These are phyloP conservation scores for Rhodotorula taiwanensis DNA, from an alignment of 768 basidiomycete genomes.

Conservation along the genomic window DNA sequence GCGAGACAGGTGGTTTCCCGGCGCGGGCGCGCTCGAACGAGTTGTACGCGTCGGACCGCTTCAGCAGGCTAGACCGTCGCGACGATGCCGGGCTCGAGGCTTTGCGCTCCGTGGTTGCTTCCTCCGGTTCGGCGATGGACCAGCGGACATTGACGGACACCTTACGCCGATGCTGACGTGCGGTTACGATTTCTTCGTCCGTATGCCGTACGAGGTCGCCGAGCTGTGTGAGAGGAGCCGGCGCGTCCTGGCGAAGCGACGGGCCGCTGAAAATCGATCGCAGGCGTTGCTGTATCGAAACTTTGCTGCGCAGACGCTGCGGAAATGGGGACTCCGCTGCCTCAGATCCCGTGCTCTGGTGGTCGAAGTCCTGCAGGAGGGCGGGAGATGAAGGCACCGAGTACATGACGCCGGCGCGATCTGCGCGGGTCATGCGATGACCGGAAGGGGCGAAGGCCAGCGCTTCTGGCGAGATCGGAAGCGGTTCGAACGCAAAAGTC, in stretches of 20 bases:
- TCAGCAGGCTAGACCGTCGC: slow-evolving; percentile 1
- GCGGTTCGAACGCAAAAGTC: slow-evolving; percentile 1
- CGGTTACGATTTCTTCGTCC: neutral
- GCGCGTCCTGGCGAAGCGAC: no score
- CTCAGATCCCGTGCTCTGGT: no score
- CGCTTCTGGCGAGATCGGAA: slow-evolving; percentile 1
- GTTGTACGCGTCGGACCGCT: slow-evolving; percentile 16
- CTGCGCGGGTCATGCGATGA: no score
- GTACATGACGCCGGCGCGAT: no score
- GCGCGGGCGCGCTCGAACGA: slow-evolving; percentile 12
- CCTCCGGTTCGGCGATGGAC: no score
- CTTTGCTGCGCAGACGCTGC: no score
- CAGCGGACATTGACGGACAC: no score
- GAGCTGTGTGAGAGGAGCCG: neutral
- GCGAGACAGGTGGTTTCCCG: neutral
- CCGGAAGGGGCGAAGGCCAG: neutral
- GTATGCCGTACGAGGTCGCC: neutral
- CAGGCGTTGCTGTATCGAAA: slow-evolving; percentile 11
- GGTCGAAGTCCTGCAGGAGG: no score
- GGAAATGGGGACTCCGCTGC: no score
- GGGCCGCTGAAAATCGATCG: neutral
- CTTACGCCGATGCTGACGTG: no score
- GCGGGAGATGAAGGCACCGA: no score
- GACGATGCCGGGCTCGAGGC: neutral
- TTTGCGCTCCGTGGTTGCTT: no score